Conservation (phyloP, 257 asterid genomes). For the Paraleonurus japonicus region DNA sequence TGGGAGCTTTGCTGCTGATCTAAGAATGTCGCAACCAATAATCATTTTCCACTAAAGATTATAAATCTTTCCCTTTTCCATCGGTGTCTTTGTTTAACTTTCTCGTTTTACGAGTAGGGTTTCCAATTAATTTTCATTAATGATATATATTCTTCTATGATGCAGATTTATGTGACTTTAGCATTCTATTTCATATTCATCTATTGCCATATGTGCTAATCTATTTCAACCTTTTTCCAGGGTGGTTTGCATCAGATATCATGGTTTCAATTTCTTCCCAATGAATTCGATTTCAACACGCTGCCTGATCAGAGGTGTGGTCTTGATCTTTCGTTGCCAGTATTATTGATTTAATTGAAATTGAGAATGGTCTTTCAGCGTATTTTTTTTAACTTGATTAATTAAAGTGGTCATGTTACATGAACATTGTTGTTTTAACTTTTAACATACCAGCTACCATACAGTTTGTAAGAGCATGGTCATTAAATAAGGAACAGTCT, state of each 20-base stretch:
- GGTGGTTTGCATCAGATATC: slow-evolving; percentile 97
- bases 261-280: slow-evolving; percentile 98
- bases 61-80: not conserved
- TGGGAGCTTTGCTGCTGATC: not conserved
- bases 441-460: not conserved
- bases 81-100: slow-evolving; percentile 7
- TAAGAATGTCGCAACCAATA: not conserved
- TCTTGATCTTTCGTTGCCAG: slow-evolving; percentile 22
- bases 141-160: slow-evolving; percentile 11
- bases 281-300: slow-evolving; percentile 60
- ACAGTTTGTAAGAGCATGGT: not conserved
- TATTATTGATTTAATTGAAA: slow-evolving; percentile 18
- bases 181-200: not conserved
- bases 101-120: not conserved
- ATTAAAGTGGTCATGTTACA: not conserved
- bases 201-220: not conserved
- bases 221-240: slow-evolving; percentile 45
- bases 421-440: not conserved
- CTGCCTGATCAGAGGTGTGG: slow-evolving; percentile 78
- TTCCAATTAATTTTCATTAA: not conserved
- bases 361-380: not conserved
- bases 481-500: not conserved
- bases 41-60: not conserved
- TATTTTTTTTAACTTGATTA: slow-evolving; percentile 8
- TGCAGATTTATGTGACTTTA: slow-evolving; percentile 13